These are phyloP conservation scores for Neopestalotiopsis clavispora DNA, from an alignment of 2,329 filamentous ascomycete genomes.

Conservation along the genomic window DNA sequence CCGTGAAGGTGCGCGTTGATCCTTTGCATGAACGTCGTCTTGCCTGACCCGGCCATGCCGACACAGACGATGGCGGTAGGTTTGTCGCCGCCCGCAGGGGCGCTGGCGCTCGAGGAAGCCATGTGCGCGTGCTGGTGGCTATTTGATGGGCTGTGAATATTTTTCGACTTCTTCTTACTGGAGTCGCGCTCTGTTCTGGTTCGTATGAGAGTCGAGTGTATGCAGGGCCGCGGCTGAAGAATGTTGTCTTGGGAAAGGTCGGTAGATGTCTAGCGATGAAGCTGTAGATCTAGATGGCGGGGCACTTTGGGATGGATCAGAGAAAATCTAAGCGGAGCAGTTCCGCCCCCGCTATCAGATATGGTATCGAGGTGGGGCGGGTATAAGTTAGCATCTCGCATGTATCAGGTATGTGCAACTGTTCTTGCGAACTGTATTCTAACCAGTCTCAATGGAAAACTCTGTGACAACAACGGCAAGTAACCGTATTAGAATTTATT, in stretches of 20 bases:
- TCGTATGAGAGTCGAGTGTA: not conserved
- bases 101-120: constrained; percentile 19
- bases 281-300: not conserved
- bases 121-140: not conserved
- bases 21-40: constrained; percentile 99
- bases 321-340: constrained; percentile 8
- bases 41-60: constrained; percentile 97
- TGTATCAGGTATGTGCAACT: no score
- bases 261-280: not conserved
- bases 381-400: not conserved
- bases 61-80: constrained; percentile 89
- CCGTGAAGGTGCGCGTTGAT: constrained; percentile 92
- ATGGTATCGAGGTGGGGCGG: not conserved
- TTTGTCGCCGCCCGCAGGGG: constrained; percentile 34
- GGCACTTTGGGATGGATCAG: not conserved
- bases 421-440: no score
- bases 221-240: not conserved
- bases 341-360: constrained; percentile 1
- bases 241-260: not conserved
- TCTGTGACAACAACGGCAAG: no score
- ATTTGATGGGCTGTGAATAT: not conserved
- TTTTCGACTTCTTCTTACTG: not conserved
- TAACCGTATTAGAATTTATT: no score
- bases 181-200: not conserved
- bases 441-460: no score